A percentile compares a stretch with the other conserved stretches of the same genome.
phyloP scores from a whole-genome alignment of 2,329 filamentous ascomycete species.

The Uncinocarpus reesii region DNA sequence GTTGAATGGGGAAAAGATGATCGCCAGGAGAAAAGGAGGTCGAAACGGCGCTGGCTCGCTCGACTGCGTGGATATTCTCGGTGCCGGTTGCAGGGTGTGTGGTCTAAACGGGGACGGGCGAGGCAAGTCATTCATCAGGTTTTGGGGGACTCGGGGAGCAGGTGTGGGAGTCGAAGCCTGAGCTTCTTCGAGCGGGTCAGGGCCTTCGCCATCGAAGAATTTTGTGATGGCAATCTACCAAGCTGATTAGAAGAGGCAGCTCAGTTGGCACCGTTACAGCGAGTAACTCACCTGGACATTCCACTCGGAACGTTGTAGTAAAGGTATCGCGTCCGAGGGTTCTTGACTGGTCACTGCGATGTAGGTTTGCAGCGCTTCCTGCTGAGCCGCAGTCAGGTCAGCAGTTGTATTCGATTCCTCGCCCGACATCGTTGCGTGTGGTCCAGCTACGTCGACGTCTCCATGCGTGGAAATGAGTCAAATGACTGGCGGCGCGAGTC shows the following conservation, averaged over 20 bases:
- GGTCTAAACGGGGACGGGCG: slow-evolving; percentile 30
- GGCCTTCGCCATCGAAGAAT: slow-evolving; percentile 92
- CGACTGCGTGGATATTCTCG: slow-evolving; percentile 70
- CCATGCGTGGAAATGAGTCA: background rate
- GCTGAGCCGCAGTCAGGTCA: slow-evolving; percentile 66
- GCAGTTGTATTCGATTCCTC: slow-evolving; percentile 44
- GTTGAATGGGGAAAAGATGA: slow-evolving; percentile 73
- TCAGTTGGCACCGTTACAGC: background rate
- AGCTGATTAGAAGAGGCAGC: slow-evolving; percentile 11
- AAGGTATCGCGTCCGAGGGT: slow-evolving; percentile 59
- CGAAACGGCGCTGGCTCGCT: slow-evolving; percentile 54
- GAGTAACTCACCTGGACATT: slow-evolving; percentile 63
- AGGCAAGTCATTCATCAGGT: slow-evolving; percentile 49
- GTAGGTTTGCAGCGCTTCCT: slow-evolving; percentile 77
- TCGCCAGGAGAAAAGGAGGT: slow-evolving; percentile 62
- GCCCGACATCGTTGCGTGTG: slow-evolving; percentile 32
- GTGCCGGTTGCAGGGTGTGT: slow-evolving; percentile 54
- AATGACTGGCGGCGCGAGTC: no score
- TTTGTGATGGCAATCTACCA: slow-evolving; percentile 82
- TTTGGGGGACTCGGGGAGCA: slow-evolving; percentile 57
- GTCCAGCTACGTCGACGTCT: slow-evolving; percentile 2
- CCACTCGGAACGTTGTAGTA: slow-evolving; percentile 85
- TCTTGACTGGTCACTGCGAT: slow-evolving; percentile 80
- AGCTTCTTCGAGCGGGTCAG: slow-evolving; percentile 70
- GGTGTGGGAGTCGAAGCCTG: slow-evolving; percentile 52